phyloP scores from a whole-genome alignment of 345 rosid genomes.

The Lenwebbia sp. region DNA sequence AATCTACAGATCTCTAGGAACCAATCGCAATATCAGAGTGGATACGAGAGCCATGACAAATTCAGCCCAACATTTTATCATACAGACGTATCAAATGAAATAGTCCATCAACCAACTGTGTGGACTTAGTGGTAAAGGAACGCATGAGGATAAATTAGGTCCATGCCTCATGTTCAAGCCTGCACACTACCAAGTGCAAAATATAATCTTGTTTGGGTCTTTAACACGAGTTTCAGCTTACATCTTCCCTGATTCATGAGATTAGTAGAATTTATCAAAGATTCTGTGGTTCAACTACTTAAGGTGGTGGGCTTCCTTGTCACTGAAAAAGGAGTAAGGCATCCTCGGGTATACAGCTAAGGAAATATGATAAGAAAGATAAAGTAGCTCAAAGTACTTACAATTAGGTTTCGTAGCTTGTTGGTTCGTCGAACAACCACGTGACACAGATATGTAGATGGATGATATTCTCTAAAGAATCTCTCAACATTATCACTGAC shows the following conservation, averaged over 20 bases:
- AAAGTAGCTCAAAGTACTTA: slow-evolving; percentile 17
- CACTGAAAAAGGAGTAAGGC: background rate
- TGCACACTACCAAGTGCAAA: background rate
- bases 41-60: background rate
- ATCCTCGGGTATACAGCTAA: background rate
- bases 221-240: background rate
- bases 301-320: background rate
- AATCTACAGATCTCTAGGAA: background rate
- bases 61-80: background rate
- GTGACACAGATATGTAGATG: slow-evolving; percentile 70
- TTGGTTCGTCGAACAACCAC: slow-evolving; percentile 66
- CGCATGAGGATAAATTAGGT: background rate
- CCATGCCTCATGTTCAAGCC: background rate
- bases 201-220: background rate
- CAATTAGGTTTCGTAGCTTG: slow-evolving; percentile 57
- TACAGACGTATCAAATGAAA: background rate
- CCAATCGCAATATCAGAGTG: background rate
- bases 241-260: background rate
- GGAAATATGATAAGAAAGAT: background rate
- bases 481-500: slow-evolving; percentile 71
- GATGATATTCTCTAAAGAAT: slow-evolving; percentile 66
- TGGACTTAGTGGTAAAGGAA: background rate
- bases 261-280: background rate
- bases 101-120: background rate
- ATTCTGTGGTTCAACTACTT: background rate